Evolutionary conservation across 164 flowering plant species (phyloP).

Genomic region (Vitis amurensis): DNA sequence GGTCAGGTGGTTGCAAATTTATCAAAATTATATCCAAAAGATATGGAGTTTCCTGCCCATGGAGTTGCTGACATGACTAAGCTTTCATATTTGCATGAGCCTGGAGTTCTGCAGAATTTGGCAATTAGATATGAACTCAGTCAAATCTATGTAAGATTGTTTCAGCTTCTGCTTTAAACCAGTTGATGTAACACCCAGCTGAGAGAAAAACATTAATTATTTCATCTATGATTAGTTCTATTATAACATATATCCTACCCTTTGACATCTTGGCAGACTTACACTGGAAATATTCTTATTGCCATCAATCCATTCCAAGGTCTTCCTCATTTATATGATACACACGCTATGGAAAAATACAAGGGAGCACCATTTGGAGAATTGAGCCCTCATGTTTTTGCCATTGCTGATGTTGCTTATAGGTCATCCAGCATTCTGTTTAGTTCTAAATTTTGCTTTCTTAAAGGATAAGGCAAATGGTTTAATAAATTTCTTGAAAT

Average conservation of each 20-base stretch:
- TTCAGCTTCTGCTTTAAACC: neutral
- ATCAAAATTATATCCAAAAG: conserved; percentile 66
- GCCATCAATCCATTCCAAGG: conserved; percentile 87
- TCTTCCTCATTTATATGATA: conserved; percentile 60
- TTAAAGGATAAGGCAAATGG: conserved; percentile 7
- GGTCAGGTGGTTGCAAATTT: conserved; percentile 54
- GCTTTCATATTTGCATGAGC: conserved; percentile 84
- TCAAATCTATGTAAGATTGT: conserved; percentile 69
- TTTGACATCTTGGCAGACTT: conserved; percentile 67
- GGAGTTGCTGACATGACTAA: conserved; percentile 95
- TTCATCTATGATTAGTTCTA: conserved; percentile 6
- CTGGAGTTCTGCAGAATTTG: conserved; percentile 80
- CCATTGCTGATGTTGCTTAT: conserved; percentile 80
- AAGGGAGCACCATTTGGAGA: conserved; percentile 68
- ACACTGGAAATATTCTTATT: conserved; percentile 81
- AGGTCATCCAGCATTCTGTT: conserved; percentile 38
- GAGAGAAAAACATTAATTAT: conserved; percentile 1
- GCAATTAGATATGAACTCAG: conserved; percentile 69
- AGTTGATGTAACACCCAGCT: conserved; percentile 7
- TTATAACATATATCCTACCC: conserved; percentile 8
- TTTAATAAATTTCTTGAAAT: conserved; percentile 8
- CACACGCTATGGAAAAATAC: conserved; percentile 65
- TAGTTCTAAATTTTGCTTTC: neutral
- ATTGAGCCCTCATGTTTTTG: conserved; percentile 85
- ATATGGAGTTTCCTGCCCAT: conserved; percentile 65